These are phyloP conservation scores for Megacollybia marginata DNA, from an alignment of 768 basidiomycete genomes.

Conservation along the genomic window DNA sequence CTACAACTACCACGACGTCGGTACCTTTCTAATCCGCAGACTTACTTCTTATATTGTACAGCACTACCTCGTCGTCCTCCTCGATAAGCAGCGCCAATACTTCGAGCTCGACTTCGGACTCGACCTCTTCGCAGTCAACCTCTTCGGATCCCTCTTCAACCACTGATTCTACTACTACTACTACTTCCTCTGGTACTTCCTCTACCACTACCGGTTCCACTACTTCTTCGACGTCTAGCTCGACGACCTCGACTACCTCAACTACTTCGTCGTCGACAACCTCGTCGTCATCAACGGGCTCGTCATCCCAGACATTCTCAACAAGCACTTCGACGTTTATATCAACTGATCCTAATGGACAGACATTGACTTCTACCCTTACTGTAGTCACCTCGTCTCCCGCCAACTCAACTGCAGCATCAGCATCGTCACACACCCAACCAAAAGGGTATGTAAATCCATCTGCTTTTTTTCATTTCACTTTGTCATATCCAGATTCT, in stretches of 20 bases:
- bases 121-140: too few species aligned
- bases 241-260: neutral
- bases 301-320: neutral
- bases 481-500: conserved; percentile 30
- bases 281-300: neutral
- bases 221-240: neutral
- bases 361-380: neutral
- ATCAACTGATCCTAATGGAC: neutral
- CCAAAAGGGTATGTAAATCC: neutral
- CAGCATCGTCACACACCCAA: neutral
- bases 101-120: too few species aligned
- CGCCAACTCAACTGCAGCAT: neutral
- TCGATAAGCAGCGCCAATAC: too few species aligned
- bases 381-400: neutral
- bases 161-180: neutral
- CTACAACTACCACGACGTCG: too few species aligned
- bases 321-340: neutral
- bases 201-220: neutral
- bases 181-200: neutral
- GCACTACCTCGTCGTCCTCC: too few species aligned
- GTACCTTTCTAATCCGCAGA: too few species aligned
- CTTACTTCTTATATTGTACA: too few species aligned
- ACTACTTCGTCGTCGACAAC: neutral
- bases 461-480: neutral
- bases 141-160: neutral